A percentile compares a stretch with the other conserved stretches of the same genome.
Evolutionary conservation across 1,284 basidiomycete species (phyloP).

Genomic region (Ceraceosorus bombacis): DNA sequence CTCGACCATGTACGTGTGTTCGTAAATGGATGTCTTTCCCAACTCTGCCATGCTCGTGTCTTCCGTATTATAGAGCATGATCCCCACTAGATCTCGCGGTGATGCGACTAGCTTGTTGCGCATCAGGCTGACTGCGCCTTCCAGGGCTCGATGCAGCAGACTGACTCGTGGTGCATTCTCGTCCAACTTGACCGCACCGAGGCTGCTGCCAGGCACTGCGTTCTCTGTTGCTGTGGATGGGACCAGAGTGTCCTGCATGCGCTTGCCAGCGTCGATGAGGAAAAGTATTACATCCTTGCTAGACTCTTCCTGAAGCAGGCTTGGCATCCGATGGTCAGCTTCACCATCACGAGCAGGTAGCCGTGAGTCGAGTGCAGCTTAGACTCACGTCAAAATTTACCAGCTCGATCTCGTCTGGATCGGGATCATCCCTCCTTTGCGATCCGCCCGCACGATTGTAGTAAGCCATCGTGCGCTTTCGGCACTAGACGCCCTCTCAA

Average conservation of each 20-base stretch:
- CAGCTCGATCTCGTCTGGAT: neutral
- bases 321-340: too few relatives aligned
- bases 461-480: too few relatives aligned
- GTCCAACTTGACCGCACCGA: neutral
- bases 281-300: conserved; percentile 56
- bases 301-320: neutral
- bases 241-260: conserved; percentile 61
- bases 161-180: conserved; percentile 42
- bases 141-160: conserved; percentile 58
- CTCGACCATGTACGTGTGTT: conserved; percentile 1
- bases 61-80: conserved; percentile 77
- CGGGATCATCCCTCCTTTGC: neutral
- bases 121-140: conserved; percentile 73
- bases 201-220: conserved; percentile 1
- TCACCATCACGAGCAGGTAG: too few relatives aligned
- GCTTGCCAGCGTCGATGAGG: conserved; percentile 81
- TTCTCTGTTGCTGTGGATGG: conserved; percentile 17
- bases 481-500: too few relatives aligned
- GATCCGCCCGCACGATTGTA: neutral
- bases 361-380: too few relatives aligned
- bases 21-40: conserved; percentile 55
- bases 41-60: conserved; percentile 6
- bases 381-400: neutral
- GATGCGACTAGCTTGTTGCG: conserved; percentile 81
- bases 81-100: conserved; percentile 77